phyloP scores from a whole-genome alignment of 257 asterid species.

The Solanum corneliomulleri region DNA sequence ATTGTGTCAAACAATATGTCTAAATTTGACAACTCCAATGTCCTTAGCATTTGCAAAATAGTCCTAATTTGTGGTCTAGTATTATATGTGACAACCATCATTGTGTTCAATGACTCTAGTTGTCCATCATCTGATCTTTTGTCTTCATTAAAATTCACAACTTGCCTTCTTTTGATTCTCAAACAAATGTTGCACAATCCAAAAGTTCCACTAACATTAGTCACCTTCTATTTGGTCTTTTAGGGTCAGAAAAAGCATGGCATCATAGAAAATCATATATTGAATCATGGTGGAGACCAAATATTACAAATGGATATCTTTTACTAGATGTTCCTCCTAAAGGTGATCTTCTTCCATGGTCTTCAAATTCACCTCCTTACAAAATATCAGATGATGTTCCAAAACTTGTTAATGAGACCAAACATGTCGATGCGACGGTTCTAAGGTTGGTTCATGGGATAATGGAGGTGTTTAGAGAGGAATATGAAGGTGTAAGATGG shows the following conservation, averaged over 20 bases:
- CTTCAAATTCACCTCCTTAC: conserved; percentile 41
- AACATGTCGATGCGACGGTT: not conserved
- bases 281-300: conserved; percentile 73
- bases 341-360: conserved; percentile 42
- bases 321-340: conserved; percentile 35
- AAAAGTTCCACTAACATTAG: conserved; percentile 1
- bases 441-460: conserved; percentile 44
- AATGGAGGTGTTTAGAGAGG: conserved; percentile 40
- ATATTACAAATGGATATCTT: conserved; percentile 32
- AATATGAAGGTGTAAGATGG: conserved; percentile 32
- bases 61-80: not conserved
- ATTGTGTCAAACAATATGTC: not conserved
- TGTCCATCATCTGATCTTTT: not conserved
- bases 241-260: conserved; percentile 45
- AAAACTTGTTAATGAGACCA: conserved; percentile 1
- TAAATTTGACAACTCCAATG: not conserved
- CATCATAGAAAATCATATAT: conserved; percentile 29
- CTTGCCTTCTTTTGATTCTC: not conserved
- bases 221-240: conserved; percentile 45
- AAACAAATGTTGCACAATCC: conserved; percentile 1
- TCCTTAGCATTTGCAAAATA: not conserved
- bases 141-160: not conserved
- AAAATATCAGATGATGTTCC: conserved; percentile 30
- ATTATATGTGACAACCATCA: not conserved
- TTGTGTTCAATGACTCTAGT: not conserved